Evolutionary conservation across 306 rosid species (phyloP), one percentile per base, ranked within the genome.

Genomic region (Sicyos edulis): DNA sequence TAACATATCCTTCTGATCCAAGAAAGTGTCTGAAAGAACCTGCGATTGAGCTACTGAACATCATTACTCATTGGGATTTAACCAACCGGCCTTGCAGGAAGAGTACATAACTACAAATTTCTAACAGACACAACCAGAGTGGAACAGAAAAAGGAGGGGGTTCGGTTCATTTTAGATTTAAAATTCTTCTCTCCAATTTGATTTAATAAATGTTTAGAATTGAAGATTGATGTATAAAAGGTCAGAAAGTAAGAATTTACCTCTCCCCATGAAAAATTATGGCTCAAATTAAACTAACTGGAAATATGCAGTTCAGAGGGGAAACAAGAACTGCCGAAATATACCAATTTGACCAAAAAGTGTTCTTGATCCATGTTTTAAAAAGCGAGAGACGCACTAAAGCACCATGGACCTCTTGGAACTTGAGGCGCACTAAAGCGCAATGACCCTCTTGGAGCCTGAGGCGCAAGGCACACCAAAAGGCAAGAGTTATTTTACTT

Each of bases 311-410:
- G n/a, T n/a, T n/a, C n/a, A n/a, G n/a, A n/a, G n/a, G n/a, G n/a
- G n/a, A n/a, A n/a, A n/a, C n/a, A n/a, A 59, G 50, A 37, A 62
- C 68, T 62, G 19, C 24, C 21, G 7, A 32, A 0, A 61, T 61
- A 32, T 29, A 62, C 70, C 70, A 63, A 64, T 34, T 16, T 34
- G 17, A 62, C 21, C 66, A 26, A 15, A 59, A 59, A 12, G n/a
- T 29, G 63, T n/a, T 53, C 21, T 53, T 17, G 8, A n/a, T n/a
- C n/a, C n/a, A n/a, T n/a, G n/a, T n/a, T n/a, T n/a, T n/a, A n/a
- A n/a, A n/a, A n/a, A n/a, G n/a, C n/a, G n/a, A n/a, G n/a, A n/a
- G n/a, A n/a, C n/a, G n/a, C n/a, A n/a, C n/a, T n/a, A n/a, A n/a
- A n/a, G n/a, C n/a, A n/a, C n/a, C n/a, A n/a, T n/a, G n/a, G n/a